phyloP scores from a whole-genome alignment of 2,329 filamentous ascomycete species.

The Conoideocrella luteorostrata region DNA sequence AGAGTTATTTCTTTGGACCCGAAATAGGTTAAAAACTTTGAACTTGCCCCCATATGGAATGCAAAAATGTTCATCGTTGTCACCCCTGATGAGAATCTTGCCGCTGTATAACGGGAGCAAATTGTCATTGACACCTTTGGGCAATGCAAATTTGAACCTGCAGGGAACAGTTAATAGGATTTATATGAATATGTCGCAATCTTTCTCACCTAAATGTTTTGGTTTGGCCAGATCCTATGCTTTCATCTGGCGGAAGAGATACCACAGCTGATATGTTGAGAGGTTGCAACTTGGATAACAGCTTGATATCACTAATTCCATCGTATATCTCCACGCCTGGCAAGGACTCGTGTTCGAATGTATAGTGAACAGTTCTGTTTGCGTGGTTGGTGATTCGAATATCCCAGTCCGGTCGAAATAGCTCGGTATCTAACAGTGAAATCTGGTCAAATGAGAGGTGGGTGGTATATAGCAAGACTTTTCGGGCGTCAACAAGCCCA shows the following conservation, averaged over 20 bases:
- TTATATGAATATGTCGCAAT: background rate
- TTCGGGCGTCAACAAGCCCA: slow-evolving; percentile 39
- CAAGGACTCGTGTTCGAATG: slow-evolving; percentile 32
- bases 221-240: slow-evolving; percentile 22
- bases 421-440: slow-evolving; percentile 41
- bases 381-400: slow-evolving; percentile 39
- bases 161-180: no score
- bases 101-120: slow-evolving; percentile 37
- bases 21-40: slow-evolving; percentile 1
- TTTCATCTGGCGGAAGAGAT: slow-evolving; percentile 19
- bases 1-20: no score
- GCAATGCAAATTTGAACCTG: slow-evolving; percentile 24
- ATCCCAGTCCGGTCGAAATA: slow-evolving; percentile 30
- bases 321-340: slow-evolving; percentile 31
- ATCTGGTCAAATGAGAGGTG: slow-evolving; percentile 35
- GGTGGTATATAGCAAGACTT: slow-evolving; percentile 32
- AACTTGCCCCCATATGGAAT: slow-evolving; percentile 34
- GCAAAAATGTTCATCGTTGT: slow-evolving; percentile 32
- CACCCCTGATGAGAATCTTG: slow-evolving; percentile 34
- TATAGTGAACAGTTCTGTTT: slow-evolving; percentile 32
- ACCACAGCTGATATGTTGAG: slow-evolving; percentile 21
- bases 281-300: slow-evolving; percentile 21
- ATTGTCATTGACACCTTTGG: slow-evolving; percentile 23
- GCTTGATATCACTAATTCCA: slow-evolving; percentile 21
- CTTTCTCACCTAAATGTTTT: slow-evolving; percentile 20